Base-by-base conservation (phyloP, 208 protist genomes). In the Wallacemonas sp. region DNA sequence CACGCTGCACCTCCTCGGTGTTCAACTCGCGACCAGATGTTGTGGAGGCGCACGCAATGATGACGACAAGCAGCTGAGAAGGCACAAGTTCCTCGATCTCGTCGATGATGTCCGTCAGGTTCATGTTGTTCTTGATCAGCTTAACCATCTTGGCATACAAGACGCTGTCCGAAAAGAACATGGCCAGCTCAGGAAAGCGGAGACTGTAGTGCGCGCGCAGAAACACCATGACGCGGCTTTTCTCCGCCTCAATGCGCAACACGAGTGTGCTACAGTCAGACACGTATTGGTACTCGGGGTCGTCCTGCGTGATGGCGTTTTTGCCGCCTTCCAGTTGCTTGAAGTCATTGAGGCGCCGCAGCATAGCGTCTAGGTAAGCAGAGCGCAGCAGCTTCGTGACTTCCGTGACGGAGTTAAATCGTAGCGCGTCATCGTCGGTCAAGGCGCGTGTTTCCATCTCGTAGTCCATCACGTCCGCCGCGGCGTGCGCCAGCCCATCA, bases 231-330 rank as follows among this genome's bases (percentile, higher is more conserved):
- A 93, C 90, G 17, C 89, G 82, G 45, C 80, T 92, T 62, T 93
- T 96, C 61, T 96, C 93, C 55, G 81, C 82, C 60, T 96, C 91
- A 48, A 97, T 93, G 45, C 83, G 83, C 61, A 94, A 65, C 30
- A 96, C 89, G 44, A 97, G 59, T 36, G 61, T 71, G 64, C 84
- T 95, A 66, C 81, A 96, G 54, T 97, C 87, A n/a, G 85, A 89
- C 24, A 97, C 77, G 75, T 94, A 93, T 59, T 82, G 75, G 74
- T 97, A 91, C 78, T 97, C 91, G 5, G 85, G 86, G 61, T 93
- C 86, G 22, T 94, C 84, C 12, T 78, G 81, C 5, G 76, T 74
- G 48, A 97, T 93, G 26, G 85, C 75, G 60, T 95, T 94, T 67
- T 94, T 96, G 33, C 61, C 60, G 8, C 54, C 64, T 21, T 76